Base-by-base conservation (phyloP, 306 rosid species). In the Cyamopsis tetragonoloba region DNA sequence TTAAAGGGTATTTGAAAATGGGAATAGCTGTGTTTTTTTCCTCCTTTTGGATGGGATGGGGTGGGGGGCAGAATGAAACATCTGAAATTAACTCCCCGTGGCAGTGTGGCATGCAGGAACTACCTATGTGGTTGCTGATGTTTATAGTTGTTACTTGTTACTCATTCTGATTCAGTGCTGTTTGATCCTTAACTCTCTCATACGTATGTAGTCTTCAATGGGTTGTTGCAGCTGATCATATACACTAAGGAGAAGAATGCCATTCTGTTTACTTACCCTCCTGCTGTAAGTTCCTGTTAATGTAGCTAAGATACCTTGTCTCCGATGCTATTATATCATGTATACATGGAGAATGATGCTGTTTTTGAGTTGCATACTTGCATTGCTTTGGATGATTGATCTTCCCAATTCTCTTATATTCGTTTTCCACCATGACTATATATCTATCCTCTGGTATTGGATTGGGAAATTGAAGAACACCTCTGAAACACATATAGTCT, bases 161-260 rank as follows among this genome's bases (percentile, higher is more conserved):
- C 31, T 57, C 17, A 47, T 64, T 54, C 5, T 48, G 61, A 11
- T 46, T 56, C 4, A 3, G 4, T 46, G 14, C 22, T 26, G 81
- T 83, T 75, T 76, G 72, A 80, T 83, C 97, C 60, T 90, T 90
- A 75, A 86, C 89, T 68, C 73, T 70, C 85, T 58, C 1, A 86
- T 75, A 90, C 80, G 75, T 95, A 90, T 90, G 75, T 95, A 74
- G 84, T 86, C 73, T 82, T 90, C 74, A 95, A 85, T 68, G 91
- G 66, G 35, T 13, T 95, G 37, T 79, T 90, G 92, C 99, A 90
- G 92, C 83, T 95, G 70, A 79, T 95, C 74, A 77, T 86, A 39
- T 90, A 74, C 81, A 79, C 85, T 2, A 93, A 90, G 89, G 96
- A 95, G 95, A 95, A 95, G 78, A 82, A 86, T 55, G 95, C 95